Evolutionary conservation across 2,329 filamentous ascomycete species (phyloP), one percentile per base, ranked within the genome.

Genomic region (Pyricularia sp.): DNA sequence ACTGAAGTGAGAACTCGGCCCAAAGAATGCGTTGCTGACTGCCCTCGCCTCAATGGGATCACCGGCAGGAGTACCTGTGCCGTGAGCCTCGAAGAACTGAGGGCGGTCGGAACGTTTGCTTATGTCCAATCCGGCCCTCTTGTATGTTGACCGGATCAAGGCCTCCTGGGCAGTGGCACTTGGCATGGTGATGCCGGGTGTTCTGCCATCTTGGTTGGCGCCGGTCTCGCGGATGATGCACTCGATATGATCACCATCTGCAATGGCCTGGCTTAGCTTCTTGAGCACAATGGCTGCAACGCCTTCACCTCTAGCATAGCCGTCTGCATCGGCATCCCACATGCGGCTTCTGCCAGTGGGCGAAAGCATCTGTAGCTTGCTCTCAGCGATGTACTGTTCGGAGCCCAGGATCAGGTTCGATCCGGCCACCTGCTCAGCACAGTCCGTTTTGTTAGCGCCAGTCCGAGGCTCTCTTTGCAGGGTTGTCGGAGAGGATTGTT

Each of bases 251-350:
- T 77, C 75, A 0, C 79, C 78, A 62, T 81, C 81, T 7, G 71
- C 71, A 9, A 84, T 65, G 0, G 83, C 83, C 49, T 74, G 73
- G 12, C 75, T 75, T n/a, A 76, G 71, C 1, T 70, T 74, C 70
- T 84, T 84, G 3, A 84, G 67, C 0, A 83, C 66, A 0, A 84
- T 40, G 2, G 76, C 73, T 0, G 74, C 78, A 13, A 79, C 69
- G 2, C 81, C 82, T 66, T 84, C 82, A 2, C 81, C 82, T 19
- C 81, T 74, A 1, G 76, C 80, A 67, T 84, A 84, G 0, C 82
- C 83, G 65, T 81, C 74, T 0, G 79, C 82, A 7, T 70, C 69
- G 0, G 70, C 69, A 66, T 83, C 81, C 71, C 78, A 82, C 68
- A 75, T 76, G 22, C 74, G 73, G 30, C 72, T 77, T 57, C 71